Evolutionary conservation across 2,329 filamentous ascomycete genomes (phyloP), one percentile per base, ranked within the genome.

Genomic region (Fusarium keratoplasticum): DNA sequence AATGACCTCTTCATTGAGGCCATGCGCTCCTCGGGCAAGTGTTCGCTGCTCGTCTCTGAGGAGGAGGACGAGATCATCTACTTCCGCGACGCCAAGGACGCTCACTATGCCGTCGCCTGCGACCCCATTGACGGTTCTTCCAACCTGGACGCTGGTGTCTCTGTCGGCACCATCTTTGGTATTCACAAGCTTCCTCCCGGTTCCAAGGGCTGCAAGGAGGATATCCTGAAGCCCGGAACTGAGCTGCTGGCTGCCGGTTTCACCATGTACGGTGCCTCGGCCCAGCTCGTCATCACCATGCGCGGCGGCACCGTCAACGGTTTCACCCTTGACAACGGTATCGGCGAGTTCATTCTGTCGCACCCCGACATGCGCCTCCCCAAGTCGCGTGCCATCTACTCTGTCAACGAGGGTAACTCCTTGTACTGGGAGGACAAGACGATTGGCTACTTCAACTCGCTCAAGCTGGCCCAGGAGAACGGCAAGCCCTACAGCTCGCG

Each of bases 251-350:
- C 96, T 38, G 92, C 94, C 25, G 96, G 96, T n/a, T 99, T 99
- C 89, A 99, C 96, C 84, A 99, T 99, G 96, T 99, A 99, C 86
- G 96, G 96, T 81, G 96, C 96, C 77, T 98, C 95, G 4, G 92
- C 96, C 5, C 96, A 98, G 87, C 89, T 99, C 54, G 96, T 99
- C 80, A 93, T 99, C 81, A 99, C 96, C 77, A 98, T 98, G 95
- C 94, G 93, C 85, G 94, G 92, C 76, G 94, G 95, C 74, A 90
- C 86, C 71, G 96, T 99, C 84, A 98, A 98, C 85, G 96, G 96
- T 80, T 99, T 99, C 89, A 99, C 96, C 29, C 91, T 99, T 80
- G 96, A 99, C 87, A 97, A 94, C 83, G 94, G 95, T 20, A 91
- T 99, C 59, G 96, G 96, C 86, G 96, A 99, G 88, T 99, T 99